phyloP scores from a whole-genome alignment of 2,329 filamentous ascomycete species.

The Leptographium galeiforme region DNA sequence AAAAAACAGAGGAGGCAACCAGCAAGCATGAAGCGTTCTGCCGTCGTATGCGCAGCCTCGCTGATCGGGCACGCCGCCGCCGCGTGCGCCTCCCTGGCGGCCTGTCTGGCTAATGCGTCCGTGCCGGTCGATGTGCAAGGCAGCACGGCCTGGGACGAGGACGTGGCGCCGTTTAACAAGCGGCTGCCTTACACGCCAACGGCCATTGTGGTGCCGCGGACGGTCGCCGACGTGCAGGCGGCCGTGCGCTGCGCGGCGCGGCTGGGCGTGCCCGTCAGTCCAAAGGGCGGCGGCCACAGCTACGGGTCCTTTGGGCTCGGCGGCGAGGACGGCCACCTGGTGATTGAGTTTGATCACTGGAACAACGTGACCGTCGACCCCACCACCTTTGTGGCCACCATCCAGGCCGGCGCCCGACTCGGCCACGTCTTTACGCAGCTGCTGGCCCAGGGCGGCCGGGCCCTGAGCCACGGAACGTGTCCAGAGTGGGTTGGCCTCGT shows the following conservation, averaged over 20 bases:
- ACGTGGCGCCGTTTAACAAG: constrained; percentile 17
- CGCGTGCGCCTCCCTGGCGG: constrained; percentile 14
- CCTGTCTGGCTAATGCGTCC: constrained; percentile 14
- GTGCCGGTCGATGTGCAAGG: constrained; percentile 14
- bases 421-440: constrained; percentile 31
- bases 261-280: constrained; percentile 30
- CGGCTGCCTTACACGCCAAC: constrained; percentile 19
- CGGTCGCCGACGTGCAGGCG: constrained; percentile 28
- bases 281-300: constrained; percentile 37
- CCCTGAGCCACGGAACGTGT: constrained; percentile 38
- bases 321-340: constrained; percentile 32
- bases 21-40: too few relatives aligned
- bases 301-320: constrained; percentile 36
- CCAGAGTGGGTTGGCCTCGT: constrained; percentile 34
- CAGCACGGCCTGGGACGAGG: constrained; percentile 14
- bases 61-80: background rate
- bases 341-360: constrained; percentile 32
- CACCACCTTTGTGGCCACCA: constrained; percentile 24
- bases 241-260: constrained; percentile 31
- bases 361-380: constrained; percentile 27
- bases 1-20: too few relatives aligned
- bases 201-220: constrained; percentile 29
- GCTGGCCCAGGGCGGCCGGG: constrained; percentile 23
- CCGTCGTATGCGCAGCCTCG: too few relatives aligned
- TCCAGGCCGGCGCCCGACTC: constrained; percentile 35